A percentile compares a stretch with the other conserved stretches of the same genome.
Evolutionary conservation across 1,284 basidiomycete genomes (phyloP).

Genomic region (Puccinia hordei): DNA sequence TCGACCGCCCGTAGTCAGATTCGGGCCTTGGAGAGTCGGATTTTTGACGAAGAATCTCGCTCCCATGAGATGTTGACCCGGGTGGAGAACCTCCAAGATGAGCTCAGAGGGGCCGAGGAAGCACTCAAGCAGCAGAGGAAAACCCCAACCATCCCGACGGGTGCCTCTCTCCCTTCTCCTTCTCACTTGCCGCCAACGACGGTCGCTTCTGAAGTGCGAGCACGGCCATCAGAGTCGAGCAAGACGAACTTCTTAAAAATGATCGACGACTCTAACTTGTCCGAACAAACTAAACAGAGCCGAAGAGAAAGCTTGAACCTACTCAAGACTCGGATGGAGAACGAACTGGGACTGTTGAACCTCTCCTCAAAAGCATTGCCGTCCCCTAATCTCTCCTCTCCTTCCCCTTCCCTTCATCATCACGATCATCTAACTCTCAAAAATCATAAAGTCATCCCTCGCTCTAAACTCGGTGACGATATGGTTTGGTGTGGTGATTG

Average conservation of each 20-base stretch:
- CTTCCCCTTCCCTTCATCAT: not conserved
- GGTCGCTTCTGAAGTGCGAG: not conserved
- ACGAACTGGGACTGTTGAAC: conserved; percentile 35
- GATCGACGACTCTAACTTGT: conserved; percentile 45
- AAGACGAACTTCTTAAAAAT: conserved; percentile 30
- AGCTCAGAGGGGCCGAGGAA: conserved; percentile 45
- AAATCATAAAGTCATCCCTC: conserved; percentile 10
- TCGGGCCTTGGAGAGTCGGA: conserved; percentile 34
- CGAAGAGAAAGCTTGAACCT: conserved; percentile 43
- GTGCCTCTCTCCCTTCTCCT: not conserved
- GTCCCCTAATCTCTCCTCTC: not conserved
- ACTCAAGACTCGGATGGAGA: conserved; percentile 44
- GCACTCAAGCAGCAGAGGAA: conserved; percentile 22
- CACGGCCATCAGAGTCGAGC: not conserved
- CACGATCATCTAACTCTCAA: not conserved
- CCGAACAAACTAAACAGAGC: conserved; percentile 30
- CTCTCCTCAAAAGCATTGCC: not conserved
- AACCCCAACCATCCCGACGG: not conserved
- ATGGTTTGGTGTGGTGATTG: conserved; percentile 51
- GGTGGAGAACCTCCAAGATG: conserved; percentile 44
- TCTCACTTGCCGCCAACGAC: not conserved
- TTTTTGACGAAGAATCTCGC: conserved; percentile 50
- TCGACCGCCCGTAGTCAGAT: conserved; percentile 50
- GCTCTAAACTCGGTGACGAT: conserved; percentile 43
- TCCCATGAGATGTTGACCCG: conserved; percentile 50